Evolutionary conservation across 345 rosid species (phyloP).

Genomic region (Melastoma malabathricum): DNA sequence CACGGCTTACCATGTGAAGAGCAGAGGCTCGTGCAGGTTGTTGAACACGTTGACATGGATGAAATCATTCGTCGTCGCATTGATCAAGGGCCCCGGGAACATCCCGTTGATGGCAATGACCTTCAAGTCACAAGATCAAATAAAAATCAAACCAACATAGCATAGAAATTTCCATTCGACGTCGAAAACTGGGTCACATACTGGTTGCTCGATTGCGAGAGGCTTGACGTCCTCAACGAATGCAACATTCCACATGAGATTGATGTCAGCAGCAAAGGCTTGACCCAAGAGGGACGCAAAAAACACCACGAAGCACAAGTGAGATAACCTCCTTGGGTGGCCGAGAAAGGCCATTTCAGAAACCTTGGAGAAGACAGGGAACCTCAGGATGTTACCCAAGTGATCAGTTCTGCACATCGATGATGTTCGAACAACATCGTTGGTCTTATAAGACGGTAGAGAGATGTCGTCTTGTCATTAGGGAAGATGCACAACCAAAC

Average conservation of each 20-base stretch:
- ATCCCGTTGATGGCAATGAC: slow-evolving; percentile 42
- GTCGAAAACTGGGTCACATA: slow-evolving; percentile 5
- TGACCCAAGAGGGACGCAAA: slow-evolving; percentile 8
- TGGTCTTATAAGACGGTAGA: no score
- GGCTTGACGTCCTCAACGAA: slow-evolving; percentile 14
- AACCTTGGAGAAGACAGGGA: no score
- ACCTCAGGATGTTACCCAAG: no score
- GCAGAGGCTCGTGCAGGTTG: slow-evolving; percentile 46
- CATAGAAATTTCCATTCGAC: no score
- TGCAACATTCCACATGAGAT: slow-evolving; percentile 34
- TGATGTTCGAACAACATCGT: no score
- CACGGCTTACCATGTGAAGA: slow-evolving; percentile 39
- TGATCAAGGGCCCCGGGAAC: slow-evolving; percentile 63
- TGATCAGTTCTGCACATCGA: no score
- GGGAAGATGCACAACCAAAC: no score
- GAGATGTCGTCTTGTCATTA: no score
- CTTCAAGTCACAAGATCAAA: slow-evolving; percentile 6
- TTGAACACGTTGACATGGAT: slow-evolving; percentile 36
- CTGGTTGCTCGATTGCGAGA: slow-evolving; percentile 18
- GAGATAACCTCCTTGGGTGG: slow-evolving; percentile 3
- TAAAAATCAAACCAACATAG: no score
- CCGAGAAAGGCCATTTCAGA: slow-evolving; percentile 15
- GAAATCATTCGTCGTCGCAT: slow-evolving; percentile 38
- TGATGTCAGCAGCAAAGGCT: slow-evolving; percentile 18
- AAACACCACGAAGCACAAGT: neutral